phyloP scores from a whole-genome alignment of 345 rosid species.

The Sisymbrium irio region DNA sequence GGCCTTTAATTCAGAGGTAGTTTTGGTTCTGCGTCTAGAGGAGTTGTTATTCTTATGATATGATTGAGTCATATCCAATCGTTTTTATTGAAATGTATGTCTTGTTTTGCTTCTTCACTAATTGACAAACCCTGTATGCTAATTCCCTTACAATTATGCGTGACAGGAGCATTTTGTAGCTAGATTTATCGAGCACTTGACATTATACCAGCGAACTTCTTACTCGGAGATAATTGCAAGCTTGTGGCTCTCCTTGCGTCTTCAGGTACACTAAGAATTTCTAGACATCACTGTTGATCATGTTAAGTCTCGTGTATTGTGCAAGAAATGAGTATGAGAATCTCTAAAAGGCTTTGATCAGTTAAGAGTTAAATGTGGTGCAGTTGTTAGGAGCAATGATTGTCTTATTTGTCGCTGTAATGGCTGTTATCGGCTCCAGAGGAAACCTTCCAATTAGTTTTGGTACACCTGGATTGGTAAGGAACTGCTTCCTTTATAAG shows the following conservation, averaged over 20 bases:
- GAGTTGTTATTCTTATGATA: neutral
- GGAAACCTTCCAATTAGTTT: constrained; percentile 61
- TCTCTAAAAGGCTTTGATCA: constrained; percentile 8
- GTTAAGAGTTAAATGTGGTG: constrained; percentile 8
- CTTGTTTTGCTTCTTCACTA: too few relatives aligned
- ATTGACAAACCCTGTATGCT: constrained; percentile 1
- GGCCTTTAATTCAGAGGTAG: constrained; percentile 82
- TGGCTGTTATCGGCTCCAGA: constrained; percentile 73
- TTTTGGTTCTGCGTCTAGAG: constrained; percentile 7
- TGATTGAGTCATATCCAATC: neutral
- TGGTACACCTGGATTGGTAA: constrained; percentile 94
- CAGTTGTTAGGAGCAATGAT: constrained; percentile 80
- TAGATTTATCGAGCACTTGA: constrained; percentile 58
- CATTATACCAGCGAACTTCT: constrained; percentile 75
- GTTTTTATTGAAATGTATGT: neutral
- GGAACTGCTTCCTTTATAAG: constrained; percentile 13
- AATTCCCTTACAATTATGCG: neutral
- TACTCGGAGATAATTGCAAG: constrained; percentile 75
- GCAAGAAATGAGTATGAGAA: neutral
- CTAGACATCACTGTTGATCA: neutral
- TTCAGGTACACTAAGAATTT: constrained; percentile 56
- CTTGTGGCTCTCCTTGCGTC: constrained; percentile 97
- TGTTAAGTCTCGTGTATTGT: neutral
- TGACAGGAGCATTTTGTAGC: constrained; percentile 60
- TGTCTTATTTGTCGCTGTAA: constrained; percentile 67